phyloP scores from a whole-genome alignment of 2,329 filamentous ascomycete genomes.

The Ceratocystis harringtonii region DNA sequence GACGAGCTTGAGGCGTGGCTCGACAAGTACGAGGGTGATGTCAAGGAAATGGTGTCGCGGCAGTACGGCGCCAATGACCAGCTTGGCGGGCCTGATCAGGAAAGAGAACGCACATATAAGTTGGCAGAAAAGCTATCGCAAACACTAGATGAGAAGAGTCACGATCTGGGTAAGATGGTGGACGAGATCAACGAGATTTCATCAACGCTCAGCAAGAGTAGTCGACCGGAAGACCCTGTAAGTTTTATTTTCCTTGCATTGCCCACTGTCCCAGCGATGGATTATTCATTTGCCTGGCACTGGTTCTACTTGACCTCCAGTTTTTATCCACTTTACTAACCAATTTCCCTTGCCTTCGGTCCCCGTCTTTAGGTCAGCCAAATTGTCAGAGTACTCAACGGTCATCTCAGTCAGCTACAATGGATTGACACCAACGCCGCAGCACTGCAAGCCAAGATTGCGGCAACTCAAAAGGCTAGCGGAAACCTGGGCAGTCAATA shows the following conservation, averaged over 20 bases:
- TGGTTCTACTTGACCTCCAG: background rate
- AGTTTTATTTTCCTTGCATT: constrained; percentile 25
- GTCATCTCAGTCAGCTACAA: constrained; percentile 80
- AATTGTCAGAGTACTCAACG: constrained; percentile 89
- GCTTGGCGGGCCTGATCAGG: constrained; percentile 78
- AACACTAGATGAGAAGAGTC: constrained; percentile 82
- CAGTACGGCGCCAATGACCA: constrained; percentile 63
- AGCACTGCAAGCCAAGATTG: constrained; percentile 67
- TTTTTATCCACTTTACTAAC: background rate
- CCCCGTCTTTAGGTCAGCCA: constrained; percentile 55
- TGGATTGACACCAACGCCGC: constrained; percentile 80
- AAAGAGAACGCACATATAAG: constrained; percentile 92
- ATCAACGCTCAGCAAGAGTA: constrained; percentile 74
- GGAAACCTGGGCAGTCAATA: constrained; percentile 44
- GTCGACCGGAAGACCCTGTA: constrained; percentile 77
- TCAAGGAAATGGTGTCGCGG: constrained; percentile 73
- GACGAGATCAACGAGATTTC: constrained; percentile 94
- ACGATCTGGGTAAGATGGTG: constrained; percentile 88
- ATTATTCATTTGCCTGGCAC: no score
- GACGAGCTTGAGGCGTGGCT: constrained; percentile 79
- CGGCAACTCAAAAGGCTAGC: constrained; percentile 64
- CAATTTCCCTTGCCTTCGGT: constrained; percentile 6
- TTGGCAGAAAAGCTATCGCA: constrained; percentile 85
- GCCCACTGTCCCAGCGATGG: no score
- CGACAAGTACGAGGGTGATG: constrained; percentile 79